Percentiles rank a stretch among this genome's conserved stretches.
Evolutionary conservation across 139 green algal species (phyloP).

Genomic region (Nannochloris sp.): DNA sequence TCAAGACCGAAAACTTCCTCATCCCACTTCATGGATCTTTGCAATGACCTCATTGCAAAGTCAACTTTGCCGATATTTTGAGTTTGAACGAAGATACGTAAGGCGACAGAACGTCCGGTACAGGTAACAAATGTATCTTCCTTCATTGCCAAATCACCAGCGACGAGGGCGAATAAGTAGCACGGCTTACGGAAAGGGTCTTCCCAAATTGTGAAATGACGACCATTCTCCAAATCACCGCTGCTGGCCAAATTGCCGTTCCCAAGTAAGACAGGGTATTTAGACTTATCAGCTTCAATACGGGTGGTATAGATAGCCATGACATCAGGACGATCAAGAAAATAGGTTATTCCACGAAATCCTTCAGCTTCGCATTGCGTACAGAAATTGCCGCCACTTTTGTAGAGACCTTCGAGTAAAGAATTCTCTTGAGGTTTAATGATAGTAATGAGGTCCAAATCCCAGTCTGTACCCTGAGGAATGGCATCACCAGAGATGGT

Average conservation of each 20-base stretch:
- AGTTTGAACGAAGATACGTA: constrained; percentile 76
- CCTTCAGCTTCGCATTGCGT: constrained; percentile 97
- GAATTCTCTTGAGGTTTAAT: constrained; percentile 89
- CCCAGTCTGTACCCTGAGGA: constrained; percentile 15
- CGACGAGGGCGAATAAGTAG: constrained; percentile 99
- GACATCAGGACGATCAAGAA: constrained; percentile 82
- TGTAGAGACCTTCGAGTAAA: constrained; percentile 92
- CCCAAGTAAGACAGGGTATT: constrained; percentile 91
- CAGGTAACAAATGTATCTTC: constrained; percentile 80
- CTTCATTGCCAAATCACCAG: constrained; percentile 74
- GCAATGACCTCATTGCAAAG: constrained; percentile 88
- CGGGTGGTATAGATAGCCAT: constrained; percentile 75
- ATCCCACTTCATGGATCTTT: constrained; percentile 87
- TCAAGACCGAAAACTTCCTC: constrained; percentile 81
- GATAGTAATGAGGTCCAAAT: constrained; percentile 59
- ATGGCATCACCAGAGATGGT: constrained; percentile 4
- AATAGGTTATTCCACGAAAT: constrained; percentile 98
- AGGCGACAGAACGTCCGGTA: constrained; percentile 59
- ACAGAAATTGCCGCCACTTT: constrained; percentile 91
- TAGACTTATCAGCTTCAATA: constrained; percentile 81
- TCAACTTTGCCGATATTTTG: constrained; percentile 68
- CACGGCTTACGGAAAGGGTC: constrained; percentile 95
- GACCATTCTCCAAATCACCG: constrained; percentile 60
- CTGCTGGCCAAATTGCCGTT: constrained; percentile 93
- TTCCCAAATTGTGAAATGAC: constrained; percentile 70